Evolutionary conservation across 2,329 filamentous ascomycete species (phyloP), one percentile per base, ranked within the genome.

Genomic region (Cladosporium halotolerans): DNA sequence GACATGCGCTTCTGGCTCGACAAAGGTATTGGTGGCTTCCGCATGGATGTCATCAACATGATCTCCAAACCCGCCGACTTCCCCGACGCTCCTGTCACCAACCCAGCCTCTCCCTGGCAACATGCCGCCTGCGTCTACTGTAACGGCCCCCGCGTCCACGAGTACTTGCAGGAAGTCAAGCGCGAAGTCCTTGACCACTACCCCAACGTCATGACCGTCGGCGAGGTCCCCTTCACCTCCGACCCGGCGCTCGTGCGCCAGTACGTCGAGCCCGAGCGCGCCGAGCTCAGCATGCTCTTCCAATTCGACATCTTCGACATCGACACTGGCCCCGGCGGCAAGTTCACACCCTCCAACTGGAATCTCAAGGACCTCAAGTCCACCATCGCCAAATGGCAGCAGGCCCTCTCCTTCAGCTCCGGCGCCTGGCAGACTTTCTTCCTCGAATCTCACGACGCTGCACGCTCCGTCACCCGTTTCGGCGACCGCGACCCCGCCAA

Each of bases 1-100:
- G 78, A 80, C n/a, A 56, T 66, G 32, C 58, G 58, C n/a, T 93
- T 91, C 66, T 93, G 89, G 89, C 78, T 93, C 0, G 74, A 87
- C 45, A 80, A 81, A 33, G 88, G 87, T 2, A 83, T 87, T 0
- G 71, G 72, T 39, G 72, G 72, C 7, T 74, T 74, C 60, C 64
- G 72, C 11, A 59, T 67, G 10, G 65, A 66, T 39, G 59, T 52
- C 10, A 59, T 63, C 34, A 63, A 63, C 40, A 44, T 58, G 45
- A 57, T 59, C 19, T 55, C 53, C 43, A 63, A 63, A 45, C 52
- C 55, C 10, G 49, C 46, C 10, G 55, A 55, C 14, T 54, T 60
- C 19, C 58, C 60, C 3, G 58, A 63, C 45, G 61, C 53, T 5
- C 36, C 53, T 1, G 11, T 61, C 9, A 40, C 46, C 9, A 33